Evolutionary conservation across 345 rosid species (phyloP).

Genomic region (Hypericum perforatum): DNA sequence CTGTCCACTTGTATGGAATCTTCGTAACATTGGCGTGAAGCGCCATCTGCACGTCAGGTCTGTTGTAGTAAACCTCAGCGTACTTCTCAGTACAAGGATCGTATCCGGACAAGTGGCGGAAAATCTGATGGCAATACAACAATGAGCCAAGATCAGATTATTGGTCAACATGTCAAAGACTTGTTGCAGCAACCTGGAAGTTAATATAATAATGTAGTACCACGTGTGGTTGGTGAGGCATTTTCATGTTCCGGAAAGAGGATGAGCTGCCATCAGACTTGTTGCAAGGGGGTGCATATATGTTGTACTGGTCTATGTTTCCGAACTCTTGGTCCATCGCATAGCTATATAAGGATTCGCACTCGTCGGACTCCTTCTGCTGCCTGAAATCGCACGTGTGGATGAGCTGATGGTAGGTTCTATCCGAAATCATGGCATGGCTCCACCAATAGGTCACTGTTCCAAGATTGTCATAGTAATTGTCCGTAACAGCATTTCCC

Average conservation of each 20-base stretch:
- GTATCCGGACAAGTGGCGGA: slow-evolving; percentile 61
- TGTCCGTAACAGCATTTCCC: slow-evolving; percentile 94
- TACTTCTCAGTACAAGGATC: slow-evolving; percentile 98
- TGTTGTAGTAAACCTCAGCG: slow-evolving; percentile 88
- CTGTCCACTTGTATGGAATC: slow-evolving; percentile 86
- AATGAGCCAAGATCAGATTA: background rate
- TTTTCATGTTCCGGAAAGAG: slow-evolving; percentile 34
- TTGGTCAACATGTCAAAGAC: background rate
- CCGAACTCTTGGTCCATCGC: slow-evolving; percentile 98
- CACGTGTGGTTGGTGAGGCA: slow-evolving; percentile 61
- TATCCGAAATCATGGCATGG: slow-evolving; percentile 96
- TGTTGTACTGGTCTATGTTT: slow-evolving; percentile 91
- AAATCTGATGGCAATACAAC: slow-evolving; percentile 30
- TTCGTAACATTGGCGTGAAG: slow-evolving; percentile 69
- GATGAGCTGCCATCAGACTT: slow-evolving; percentile 48
- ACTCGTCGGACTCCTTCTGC: slow-evolving; percentile 76
- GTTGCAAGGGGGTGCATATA: slow-evolving; percentile 85
- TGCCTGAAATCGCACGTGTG: slow-evolving; percentile 71
- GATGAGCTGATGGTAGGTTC: slow-evolving; percentile 65
- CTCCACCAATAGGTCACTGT: slow-evolving; percentile 99
- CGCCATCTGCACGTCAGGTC: slow-evolving; percentile 82
- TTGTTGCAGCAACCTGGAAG: background rate
- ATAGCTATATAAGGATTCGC: slow-evolving; percentile 72
- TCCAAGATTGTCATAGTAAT: slow-evolving; percentile 85
- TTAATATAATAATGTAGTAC: slow-evolving; percentile 8